A percentile compares a stretch with the other conserved stretches of the same genome.
Conservation (phyloP, 106 monocot genomes). For the Acanthochlamys bracteata region DNA sequence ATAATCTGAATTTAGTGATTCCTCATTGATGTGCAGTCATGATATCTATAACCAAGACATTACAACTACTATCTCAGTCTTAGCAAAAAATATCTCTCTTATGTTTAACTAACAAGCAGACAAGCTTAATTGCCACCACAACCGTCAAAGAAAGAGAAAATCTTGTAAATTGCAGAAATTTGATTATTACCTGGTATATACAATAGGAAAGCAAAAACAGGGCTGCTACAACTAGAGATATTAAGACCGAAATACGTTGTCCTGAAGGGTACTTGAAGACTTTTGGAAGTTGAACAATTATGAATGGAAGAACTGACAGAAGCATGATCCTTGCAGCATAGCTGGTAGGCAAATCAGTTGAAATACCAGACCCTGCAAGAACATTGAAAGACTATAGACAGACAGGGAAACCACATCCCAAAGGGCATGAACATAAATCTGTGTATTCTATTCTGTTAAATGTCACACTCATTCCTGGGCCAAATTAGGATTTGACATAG, state of each 20-base stretch:
- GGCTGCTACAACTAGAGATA: slow-evolving; percentile 47
- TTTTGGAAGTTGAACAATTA: slow-evolving; percentile 66
- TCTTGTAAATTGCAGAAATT: background rate
- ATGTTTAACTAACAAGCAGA: background rate
- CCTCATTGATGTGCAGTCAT: too few species aligned
- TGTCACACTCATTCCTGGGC: too few species aligned
- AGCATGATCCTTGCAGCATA: slow-evolving; percentile 92
- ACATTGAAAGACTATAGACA: background rate
- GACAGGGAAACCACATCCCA: background rate
- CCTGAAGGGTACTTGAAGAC: slow-evolving; percentile 53
- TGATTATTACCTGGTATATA: slow-evolving; percentile 75
- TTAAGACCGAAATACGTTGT: slow-evolving; percentile 40
- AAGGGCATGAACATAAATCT: background rate
- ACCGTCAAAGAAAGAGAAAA: too few species aligned
- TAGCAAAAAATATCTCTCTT: too few species aligned
- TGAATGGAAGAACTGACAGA: slow-evolving; percentile 74
- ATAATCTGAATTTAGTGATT: too few species aligned
- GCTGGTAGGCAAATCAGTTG: slow-evolving; percentile 77
- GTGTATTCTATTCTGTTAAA: too few species aligned
- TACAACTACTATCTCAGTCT: too few species aligned
- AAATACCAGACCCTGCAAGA: slow-evolving; percentile 60
- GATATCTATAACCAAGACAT: too few species aligned
- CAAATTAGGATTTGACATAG: too few species aligned
- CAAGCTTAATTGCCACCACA: background rate
- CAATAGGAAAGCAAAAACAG: slow-evolving; percentile 69